Conservation (phyloP, 2,329 filamentous ascomycete species). For the Aureobasidium subglaciale region DNA sequence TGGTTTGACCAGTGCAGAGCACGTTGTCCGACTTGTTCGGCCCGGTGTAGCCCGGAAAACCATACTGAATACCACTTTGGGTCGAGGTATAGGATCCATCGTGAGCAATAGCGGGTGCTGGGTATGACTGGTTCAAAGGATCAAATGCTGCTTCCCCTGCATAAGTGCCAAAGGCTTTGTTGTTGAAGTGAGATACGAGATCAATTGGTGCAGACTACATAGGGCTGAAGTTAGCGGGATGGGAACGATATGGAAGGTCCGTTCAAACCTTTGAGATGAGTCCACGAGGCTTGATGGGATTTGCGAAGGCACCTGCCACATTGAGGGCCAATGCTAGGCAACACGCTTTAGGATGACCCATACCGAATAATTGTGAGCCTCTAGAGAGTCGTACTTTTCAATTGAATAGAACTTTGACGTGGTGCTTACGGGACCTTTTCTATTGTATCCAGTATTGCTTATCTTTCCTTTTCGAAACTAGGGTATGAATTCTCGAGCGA, state of each 20-base stretch:
- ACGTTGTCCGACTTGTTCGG: slow-evolving; percentile 24
- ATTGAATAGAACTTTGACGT: too few relatives aligned
- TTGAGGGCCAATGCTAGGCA: neutral
- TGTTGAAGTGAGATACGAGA: slow-evolving; percentile 37
- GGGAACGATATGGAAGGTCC: neutral
- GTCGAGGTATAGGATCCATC: slow-evolving; percentile 34
- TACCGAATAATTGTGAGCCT: neutral
- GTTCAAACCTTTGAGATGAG: neutral
- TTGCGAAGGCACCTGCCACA: neutral
- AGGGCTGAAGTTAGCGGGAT: neutral
- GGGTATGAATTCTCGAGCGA: neutral
- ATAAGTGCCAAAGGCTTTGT: slow-evolving; percentile 40
- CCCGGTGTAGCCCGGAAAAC: slow-evolving; percentile 38
- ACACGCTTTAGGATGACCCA: neutral
- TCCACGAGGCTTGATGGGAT: neutral
- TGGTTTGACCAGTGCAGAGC: slow-evolving; percentile 36
- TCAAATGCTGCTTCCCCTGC: slow-evolving; percentile 44
- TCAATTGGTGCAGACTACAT: slow-evolving; percentile 20
- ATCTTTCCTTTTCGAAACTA: too few relatives aligned
- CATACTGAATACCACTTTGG: slow-evolving; percentile 36
- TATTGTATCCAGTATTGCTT: neutral
- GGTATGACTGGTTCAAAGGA: slow-evolving; percentile 25
- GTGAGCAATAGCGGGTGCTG: slow-evolving; percentile 26
- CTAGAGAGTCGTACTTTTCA: neutral
- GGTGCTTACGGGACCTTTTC: neutral